These are phyloP conservation scores for Pachysandra terminalis DNA, from an alignment of 164 flowering plant genomes.

Conservation along the genomic window DNA sequence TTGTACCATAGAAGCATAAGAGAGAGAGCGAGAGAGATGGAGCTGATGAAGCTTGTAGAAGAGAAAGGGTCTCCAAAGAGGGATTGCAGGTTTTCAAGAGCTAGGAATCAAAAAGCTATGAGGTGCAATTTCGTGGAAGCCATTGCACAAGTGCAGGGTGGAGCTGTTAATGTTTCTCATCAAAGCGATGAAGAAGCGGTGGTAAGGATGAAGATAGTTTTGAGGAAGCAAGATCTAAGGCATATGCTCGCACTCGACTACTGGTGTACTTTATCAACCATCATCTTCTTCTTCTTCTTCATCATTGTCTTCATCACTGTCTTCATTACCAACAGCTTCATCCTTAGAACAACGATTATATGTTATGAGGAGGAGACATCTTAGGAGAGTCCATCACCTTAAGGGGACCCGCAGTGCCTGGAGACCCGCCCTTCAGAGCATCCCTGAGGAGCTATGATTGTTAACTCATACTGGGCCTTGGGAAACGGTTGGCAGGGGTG, in stretches of 20 bases:
- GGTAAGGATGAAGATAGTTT: conserved; percentile 40
- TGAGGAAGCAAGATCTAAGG: conserved; percentile 38
- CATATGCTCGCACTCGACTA: conserved; percentile 22
- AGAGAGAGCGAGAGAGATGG: background rate
- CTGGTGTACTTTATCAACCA: background rate
- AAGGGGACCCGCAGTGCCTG: conserved; percentile 21
- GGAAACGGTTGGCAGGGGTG: no score
- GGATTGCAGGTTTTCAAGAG: background rate
- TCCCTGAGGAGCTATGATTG: conserved; percentile 39
- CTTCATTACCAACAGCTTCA: background rate
- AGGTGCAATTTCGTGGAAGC: conserved; percentile 21
- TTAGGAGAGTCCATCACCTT: conserved; percentile 8
- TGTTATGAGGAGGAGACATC: conserved; percentile 24
- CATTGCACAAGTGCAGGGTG: conserved; percentile 23
- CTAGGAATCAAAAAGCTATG: background rate
- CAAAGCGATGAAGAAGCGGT: conserved; percentile 23
- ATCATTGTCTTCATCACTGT: background rate
- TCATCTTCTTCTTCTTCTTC: background rate
- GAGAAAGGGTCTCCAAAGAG: background rate
- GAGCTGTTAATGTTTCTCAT: conserved; percentile 16
- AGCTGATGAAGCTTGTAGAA: background rate
- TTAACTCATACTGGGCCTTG: no score
- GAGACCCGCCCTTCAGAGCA: conserved; percentile 46
- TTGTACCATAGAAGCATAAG: background rate
- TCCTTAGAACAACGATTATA: conserved; percentile 26